Base-by-base conservation (phyloP, 768 basidiomycete species). In the Cubamyces lactineus region DNA sequence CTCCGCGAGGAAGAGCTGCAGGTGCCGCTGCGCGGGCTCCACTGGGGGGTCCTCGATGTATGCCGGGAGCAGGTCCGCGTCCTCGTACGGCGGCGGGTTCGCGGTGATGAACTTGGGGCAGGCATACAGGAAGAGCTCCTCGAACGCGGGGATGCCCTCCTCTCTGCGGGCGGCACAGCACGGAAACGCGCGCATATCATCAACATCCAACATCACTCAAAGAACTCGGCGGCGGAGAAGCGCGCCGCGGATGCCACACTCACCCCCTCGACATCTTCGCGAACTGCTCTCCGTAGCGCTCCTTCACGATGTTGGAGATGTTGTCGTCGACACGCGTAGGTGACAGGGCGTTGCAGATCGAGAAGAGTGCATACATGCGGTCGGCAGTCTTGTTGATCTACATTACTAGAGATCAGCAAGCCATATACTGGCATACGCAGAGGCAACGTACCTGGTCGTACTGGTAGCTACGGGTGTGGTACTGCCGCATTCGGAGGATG, bases 301-400 rank as follows among this genome's bases (percentile, higher is more conserved):
- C 96, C 72, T 94, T 94, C 42, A 94, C 92, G 56, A 88, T 88
- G 73, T 93, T 89, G 75, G 94, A 88, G 71, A 96, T 95, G 71
- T 94, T 94, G 73, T 97, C 96, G 70, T 98, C 96, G 63, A 96
- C 78, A 59, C 95, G 84, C 58, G 89, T 95, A 2, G 97, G 96
- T 3, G 95, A 94, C 9, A 98, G 83, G 1, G 92, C 90, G 67
- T 94, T 91, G 78, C 94, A 96, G 62, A 99, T 86, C 7, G 95
- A 93, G 64, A 98, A 92, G 34, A 99, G 76, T 5, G 95, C 95
- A 70, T 98, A 96, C 96, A 98, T 99, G 48, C 97, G 81, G 71
- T 99, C 97, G 3, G 94, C 96, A 17, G 92, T 96, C 81, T 98
- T 98, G 79, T 89, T 94, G 76, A 99, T 97, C 92, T 94, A 68